These are phyloP conservation scores for Paraconiothyrium brasiliense DNA, from an alignment of 2,329 filamentous ascomycete genomes.

Conservation along the genomic window DNA sequence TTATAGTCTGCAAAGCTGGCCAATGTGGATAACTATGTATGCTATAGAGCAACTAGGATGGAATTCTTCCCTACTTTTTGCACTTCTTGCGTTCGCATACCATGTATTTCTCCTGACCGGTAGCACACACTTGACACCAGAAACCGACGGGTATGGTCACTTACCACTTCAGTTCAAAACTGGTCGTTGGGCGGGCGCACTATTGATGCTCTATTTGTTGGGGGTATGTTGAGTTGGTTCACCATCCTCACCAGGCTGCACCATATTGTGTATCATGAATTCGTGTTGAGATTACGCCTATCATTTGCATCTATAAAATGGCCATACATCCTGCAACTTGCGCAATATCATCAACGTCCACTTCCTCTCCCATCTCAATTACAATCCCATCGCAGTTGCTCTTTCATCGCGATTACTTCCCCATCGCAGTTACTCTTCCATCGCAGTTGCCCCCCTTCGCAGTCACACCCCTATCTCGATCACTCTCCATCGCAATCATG, in stretches of 20 bases:
- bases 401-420: no score
- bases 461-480: no score
- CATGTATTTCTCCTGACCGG: neutral
- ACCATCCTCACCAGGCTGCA: neutral
- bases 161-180: neutral
- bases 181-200: neutral
- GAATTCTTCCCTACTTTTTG: neutral
- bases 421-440: no score
- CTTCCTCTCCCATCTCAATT: no score
- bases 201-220: neutral
- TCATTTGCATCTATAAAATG: neutral
- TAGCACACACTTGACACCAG: neutral
- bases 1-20: constrained; percentile 94
- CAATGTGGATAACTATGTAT: constrained; percentile 82
- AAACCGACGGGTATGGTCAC: neutral
- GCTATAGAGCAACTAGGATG: neutral
- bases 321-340: neutral
- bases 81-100: neutral
- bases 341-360: neutral
- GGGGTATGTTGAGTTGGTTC: neutral
- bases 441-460: no score
- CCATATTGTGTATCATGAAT: neutral
- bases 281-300: neutral
- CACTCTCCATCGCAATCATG: neutral
- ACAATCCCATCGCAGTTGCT: no score